Evolutionary conservation across 331 rosid genomes (phyloP).

Genomic region (Malus hybrid): DNA sequence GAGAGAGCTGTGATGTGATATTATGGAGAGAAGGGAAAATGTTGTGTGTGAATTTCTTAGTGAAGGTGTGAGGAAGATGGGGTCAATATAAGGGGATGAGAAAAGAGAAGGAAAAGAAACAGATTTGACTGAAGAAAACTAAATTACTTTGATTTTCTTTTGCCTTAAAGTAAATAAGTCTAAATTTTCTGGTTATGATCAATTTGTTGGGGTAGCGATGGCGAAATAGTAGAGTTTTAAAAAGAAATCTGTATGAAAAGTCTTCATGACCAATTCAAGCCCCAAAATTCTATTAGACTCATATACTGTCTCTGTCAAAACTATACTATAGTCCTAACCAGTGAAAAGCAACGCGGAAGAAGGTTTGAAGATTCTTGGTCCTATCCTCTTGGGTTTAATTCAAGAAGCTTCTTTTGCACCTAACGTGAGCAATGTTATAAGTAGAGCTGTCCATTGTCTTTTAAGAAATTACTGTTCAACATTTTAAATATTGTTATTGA

Average conservation of each 20-base stretch:
- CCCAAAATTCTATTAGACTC: not conserved
- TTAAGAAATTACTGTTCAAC: too few relatives aligned
- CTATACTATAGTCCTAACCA: not conserved
- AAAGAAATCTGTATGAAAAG: not conserved
- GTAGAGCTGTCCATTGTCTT: too few relatives aligned
- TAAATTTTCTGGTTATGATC: not conserved
- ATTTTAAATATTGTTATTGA: too few relatives aligned
- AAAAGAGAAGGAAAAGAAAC: slow-evolving; percentile 28
- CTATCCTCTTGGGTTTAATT: not conserved
- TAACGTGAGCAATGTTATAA: too few relatives aligned
- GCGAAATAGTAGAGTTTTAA: not conserved
- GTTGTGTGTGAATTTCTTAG: not conserved
- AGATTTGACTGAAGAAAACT: slow-evolving; percentile 26
- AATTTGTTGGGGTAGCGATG: not conserved
- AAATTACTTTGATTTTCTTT: too few relatives aligned
- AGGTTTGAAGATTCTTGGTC: slow-evolving; percentile 41
- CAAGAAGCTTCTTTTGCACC: too few relatives aligned
- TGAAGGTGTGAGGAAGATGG: slow-evolving; percentile 41
- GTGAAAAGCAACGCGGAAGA: slow-evolving; percentile 49
- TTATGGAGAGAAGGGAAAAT: not conserved
- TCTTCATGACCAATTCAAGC: slow-evolving; percentile 41
- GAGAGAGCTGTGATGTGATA: too few relatives aligned
- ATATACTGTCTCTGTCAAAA: not conserved
- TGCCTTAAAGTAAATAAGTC: not conserved
- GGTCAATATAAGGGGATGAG: slow-evolving; percentile 16